Evolutionary conservation across 495 filamentous ascomycete species (phyloP).

Genomic region (Coniosporium apollinis): DNA sequence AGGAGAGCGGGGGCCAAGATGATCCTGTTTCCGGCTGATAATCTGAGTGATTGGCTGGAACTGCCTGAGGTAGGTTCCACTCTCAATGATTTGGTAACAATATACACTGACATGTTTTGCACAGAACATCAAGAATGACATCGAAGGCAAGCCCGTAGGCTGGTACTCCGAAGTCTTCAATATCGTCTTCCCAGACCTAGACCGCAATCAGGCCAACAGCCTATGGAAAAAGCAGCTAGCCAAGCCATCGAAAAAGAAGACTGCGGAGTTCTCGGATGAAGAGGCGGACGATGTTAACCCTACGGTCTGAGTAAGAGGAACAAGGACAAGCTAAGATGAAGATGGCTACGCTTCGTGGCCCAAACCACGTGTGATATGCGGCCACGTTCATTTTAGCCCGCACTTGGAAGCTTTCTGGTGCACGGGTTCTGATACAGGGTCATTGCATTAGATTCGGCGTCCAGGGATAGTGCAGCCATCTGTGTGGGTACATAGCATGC

Average conservation of each 20-base stretch:
- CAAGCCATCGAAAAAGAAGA: slow-evolving; percentile 37
- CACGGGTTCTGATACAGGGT: no score
- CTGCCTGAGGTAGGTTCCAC: slow-evolving; percentile 71
- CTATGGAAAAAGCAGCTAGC: slow-evolving; percentile 56
- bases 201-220: slow-evolving; percentile 51
- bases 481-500: no score
- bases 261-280: slow-evolving; percentile 26
- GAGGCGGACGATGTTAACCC: slow-evolving; percentile 6
- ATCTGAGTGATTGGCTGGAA: slow-evolving; percentile 92
- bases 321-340: no score
- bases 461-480: no score
- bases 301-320: no score
- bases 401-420: no score
- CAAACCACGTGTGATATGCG: no score
- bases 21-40: slow-evolving; percentile 90
- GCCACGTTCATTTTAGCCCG: no score
- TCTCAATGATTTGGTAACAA: no score
- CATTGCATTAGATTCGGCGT: no score
- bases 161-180: slow-evolving; percentile 96
- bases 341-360: no score
- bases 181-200: slow-evolving; percentile 71
- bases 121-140: slow-evolving; percentile 92
- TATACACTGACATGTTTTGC: no score
- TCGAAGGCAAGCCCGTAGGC: slow-evolving; percentile 72
- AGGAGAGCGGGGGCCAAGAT: slow-evolving; percentile 83